Evolutionary conservation across 2,329 filamentous ascomycete genomes (phyloP).

Genomic region (Fusarium sp.): DNA sequence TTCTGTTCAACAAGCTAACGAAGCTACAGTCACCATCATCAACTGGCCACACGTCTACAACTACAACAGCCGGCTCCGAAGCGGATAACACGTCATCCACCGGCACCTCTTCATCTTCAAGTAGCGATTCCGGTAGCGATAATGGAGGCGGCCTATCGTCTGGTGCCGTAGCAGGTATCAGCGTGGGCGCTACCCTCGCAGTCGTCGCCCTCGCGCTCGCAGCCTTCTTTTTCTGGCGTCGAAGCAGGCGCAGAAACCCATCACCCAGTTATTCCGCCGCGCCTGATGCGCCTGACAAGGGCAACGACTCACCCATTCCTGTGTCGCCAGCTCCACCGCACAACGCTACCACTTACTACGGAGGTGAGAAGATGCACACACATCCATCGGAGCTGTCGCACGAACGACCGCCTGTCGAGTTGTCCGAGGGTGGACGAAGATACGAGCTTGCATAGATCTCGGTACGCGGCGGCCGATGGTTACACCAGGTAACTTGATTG

Average conservation of each 20-base stretch:
- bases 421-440: background rate
- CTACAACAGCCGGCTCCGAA: slow-evolving; percentile 3
- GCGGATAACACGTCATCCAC: background rate
- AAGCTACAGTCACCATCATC: slow-evolving; percentile 6
- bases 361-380: background rate
- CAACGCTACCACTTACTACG: background rate
- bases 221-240: slow-evolving; percentile 26
- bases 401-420: slow-evolving; percentile 2
- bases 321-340: background rate
- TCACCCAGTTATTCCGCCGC: background rate
- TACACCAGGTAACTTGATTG: background rate
- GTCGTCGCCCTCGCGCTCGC: slow-evolving; percentile 12
- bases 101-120: background rate
- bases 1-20: background rate
- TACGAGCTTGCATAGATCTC: slow-evolving; percentile 18
- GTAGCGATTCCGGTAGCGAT: background rate
- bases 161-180: slow-evolving; percentile 21
- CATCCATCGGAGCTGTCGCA: slow-evolving; percentile 5
- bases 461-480: too few species aligned
- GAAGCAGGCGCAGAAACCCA: slow-evolving; percentile 16
- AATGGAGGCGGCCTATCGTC: slow-evolving; percentile 7
- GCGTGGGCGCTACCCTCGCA: slow-evolving; percentile 9
- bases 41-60: background rate
- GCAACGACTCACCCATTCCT: background rate
- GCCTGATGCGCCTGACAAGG: background rate